Evolutionary conservation across 2,329 filamentous ascomycete genomes (phyloP).

Genomic region (Fusarium denticulatum): DNA sequence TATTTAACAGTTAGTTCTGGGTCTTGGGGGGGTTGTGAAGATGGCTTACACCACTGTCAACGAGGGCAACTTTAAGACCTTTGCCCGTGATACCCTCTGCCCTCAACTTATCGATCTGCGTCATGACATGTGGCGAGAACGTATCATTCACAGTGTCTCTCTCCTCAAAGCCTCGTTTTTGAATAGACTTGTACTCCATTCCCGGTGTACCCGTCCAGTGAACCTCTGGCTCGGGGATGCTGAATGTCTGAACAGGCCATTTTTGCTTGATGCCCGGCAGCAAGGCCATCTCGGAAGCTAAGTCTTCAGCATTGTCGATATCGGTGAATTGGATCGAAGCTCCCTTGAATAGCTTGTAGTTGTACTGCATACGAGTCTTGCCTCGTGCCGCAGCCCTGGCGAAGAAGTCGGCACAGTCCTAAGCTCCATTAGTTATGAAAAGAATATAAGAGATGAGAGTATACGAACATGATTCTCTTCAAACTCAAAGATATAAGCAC

Average conservation of each 20-base stretch:
- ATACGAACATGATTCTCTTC: slow-evolving; percentile 58
- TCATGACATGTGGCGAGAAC: slow-evolving; percentile 65
- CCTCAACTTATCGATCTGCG: slow-evolving; percentile 64
- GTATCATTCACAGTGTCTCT: slow-evolving; percentile 46
- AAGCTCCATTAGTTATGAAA: not conserved
- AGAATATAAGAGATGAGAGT: rapidly evolving
- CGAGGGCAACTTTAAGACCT: slow-evolving; percentile 63
- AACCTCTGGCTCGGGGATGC: slow-evolving; percentile 55
- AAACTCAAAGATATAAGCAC: slow-evolving; percentile 65
- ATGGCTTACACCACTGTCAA: slow-evolving; percentile 63
- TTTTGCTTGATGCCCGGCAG: slow-evolving; percentile 59
- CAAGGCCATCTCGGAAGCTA: slow-evolving; percentile 53
- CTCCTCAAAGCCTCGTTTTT: slow-evolving; percentile 26
- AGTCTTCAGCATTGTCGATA: slow-evolving; percentile 54
- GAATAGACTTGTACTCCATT: slow-evolving; percentile 31
- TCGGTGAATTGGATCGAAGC: slow-evolving; percentile 64
- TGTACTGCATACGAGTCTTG: slow-evolving; percentile 57
- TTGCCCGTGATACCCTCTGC: slow-evolving; percentile 59
- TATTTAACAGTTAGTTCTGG: slow-evolving; percentile 29
- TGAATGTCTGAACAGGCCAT: slow-evolving; percentile 59
- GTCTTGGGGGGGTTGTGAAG: rapidly evolving
- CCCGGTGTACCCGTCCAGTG: slow-evolving; percentile 52
- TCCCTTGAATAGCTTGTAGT: slow-evolving; percentile 64
- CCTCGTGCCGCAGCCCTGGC: slow-evolving; percentile 47
- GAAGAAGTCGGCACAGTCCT: slow-evolving; percentile 34